Evolutionary conservation across 345 rosid species (phyloP), one percentile per base, ranked within the genome.

Genomic region (Orychophragmus violaceus): DNA sequence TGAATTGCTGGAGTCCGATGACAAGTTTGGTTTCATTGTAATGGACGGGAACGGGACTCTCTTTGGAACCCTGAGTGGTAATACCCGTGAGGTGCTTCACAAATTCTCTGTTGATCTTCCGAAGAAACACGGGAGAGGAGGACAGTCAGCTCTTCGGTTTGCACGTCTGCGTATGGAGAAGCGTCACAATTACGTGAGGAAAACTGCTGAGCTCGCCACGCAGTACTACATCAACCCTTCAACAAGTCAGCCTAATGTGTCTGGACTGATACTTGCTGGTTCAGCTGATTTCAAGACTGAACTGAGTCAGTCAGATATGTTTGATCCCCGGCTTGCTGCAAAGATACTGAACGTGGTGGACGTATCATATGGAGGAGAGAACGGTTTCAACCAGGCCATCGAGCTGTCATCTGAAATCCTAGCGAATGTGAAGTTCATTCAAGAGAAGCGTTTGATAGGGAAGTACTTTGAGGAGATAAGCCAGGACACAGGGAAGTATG

Each of bases 61-160:
- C 17, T 66, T 81, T 69, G 84, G 80, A 35, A 78, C 82, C 6
- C 18, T 76, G 19, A 72, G 74, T 19, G 84, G 82, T 18, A 75
- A 73, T 45, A 81, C 74, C 3, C 57, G 76, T 5, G 76, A 81
- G 75, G 69, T 75, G 58, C 63, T 81, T 23, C 72, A 75, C 59
- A 81, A 78, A 55, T 81, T 78, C 56, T 51, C 71, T 24, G 78
- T 78, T 55, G 80, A 81, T 58, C 76, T 81, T 17, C 82, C 80
- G 8, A 81, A 66, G 72, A 81, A 81, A 50, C 80, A 78, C 11
- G 80, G 80, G n/a, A 76, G 82, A 76, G 82, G 80, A 62, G 82
- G 80, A 42, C 82, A 78, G 52, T 76, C 84, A n/a, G 80, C 79
- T 33, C 50, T 76, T 52, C 71, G 79, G 13, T 78, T 81, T 74